These are phyloP conservation scores for Helicocarpus griseus DNA, from an alignment of 2,329 filamentous ascomycete genomes.

Conservation along the genomic window DNA sequence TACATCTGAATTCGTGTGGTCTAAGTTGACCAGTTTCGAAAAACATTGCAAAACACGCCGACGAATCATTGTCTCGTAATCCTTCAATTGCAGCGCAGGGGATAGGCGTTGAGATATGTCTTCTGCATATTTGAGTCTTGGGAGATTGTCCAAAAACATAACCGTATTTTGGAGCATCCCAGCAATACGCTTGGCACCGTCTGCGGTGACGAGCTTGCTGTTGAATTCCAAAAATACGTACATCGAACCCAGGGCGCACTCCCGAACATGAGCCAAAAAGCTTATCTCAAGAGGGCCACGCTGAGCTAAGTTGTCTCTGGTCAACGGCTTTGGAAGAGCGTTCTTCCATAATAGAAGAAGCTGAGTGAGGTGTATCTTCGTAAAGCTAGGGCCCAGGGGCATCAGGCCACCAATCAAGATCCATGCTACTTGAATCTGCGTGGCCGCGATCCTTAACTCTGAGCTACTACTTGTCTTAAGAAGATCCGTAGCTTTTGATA, in stretches of 20 bases:
- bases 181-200: slow-evolving; percentile 86
- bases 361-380: slow-evolving; percentile 95
- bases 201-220: slow-evolving; percentile 77
- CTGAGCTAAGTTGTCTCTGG: slow-evolving; percentile 79
- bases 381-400: slow-evolving; percentile 93
- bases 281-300: slow-evolving; percentile 80
- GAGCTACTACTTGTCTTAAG: slow-evolving; percentile 88
- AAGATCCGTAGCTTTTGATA: slow-evolving; percentile 82
- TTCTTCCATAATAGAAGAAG: slow-evolving; percentile 94
- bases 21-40: slow-evolving; percentile 78
- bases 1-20: slow-evolving; percentile 73
- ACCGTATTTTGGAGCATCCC: slow-evolving; percentile 93
- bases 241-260: slow-evolving; percentile 86
- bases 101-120: slow-evolving; percentile 76
- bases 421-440: slow-evolving; percentile 96
- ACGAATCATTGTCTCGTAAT: slow-evolving; percentile 87
- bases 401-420: slow-evolving; percentile 92
- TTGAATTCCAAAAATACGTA: slow-evolving; percentile 91
- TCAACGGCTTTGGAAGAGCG: slow-evolving; percentile 84
- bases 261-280: slow-evolving; percentile 86
- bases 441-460: slow-evolving; percentile 81
- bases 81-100: slow-evolving; percentile 76
- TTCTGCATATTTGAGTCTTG: slow-evolving; percentile 72
- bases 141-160: slow-evolving; percentile 75
- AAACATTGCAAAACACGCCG: slow-evolving; percentile 91